Percentiles rank a stretch among this genome's conserved stretches.
Conservation (phyloP, 306 rosid species). For the Trichosanthes truncata region DNA sequence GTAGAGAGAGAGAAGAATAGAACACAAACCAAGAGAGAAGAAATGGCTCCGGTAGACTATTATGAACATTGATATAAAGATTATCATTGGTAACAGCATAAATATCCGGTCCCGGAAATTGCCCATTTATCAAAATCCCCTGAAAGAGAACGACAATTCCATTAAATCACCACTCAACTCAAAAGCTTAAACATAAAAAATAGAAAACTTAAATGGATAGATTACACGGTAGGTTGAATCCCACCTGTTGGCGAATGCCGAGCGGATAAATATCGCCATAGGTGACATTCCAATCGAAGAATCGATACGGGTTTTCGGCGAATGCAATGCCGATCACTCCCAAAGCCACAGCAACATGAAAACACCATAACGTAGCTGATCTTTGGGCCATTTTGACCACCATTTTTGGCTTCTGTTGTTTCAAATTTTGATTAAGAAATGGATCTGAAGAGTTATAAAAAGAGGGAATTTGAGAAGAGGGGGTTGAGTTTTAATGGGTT, state of each 20-base stretch:
- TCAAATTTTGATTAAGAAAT: no score
- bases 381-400: not conserved
- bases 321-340: not conserved
- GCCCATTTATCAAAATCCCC: conserved; percentile 87
- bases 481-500: not conserved
- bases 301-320: conserved; percentile 59
- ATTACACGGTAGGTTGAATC: not conserved
- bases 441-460: not conserved
- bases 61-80: conserved; percentile 63
- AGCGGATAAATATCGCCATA: conserved; percentile 76
- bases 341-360: conserved; percentile 13
- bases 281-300: conserved; percentile 66
- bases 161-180: not conserved
- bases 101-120: conserved; percentile 79
- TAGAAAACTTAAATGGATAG: no score
- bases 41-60: conserved; percentile 70
- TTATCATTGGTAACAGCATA: conserved; percentile 79
- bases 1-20: not conserved
- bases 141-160: not conserved
- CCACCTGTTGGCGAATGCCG: conserved; percentile 57
- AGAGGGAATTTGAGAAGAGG: not conserved
- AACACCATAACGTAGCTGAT: not conserved
- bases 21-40: conserved; percentile 60
- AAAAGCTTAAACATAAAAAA: not conserved
- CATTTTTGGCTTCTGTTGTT: not conserved